phyloP scores from a whole-genome alignment of 305 asterid species.

The Petunia hybrid region DNA sequence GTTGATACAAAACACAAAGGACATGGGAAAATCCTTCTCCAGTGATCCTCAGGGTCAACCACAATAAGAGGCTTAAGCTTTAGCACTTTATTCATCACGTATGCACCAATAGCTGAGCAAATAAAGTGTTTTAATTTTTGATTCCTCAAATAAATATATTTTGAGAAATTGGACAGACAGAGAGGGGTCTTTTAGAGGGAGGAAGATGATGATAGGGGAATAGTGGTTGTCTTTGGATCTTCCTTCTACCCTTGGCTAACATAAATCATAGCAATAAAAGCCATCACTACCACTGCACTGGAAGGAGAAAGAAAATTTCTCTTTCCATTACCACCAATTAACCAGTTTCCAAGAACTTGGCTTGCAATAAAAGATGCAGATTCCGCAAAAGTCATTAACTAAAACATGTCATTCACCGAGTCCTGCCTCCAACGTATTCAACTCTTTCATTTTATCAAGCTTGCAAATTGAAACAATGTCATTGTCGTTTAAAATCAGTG shows the following conservation, averaged over 20 bases:
- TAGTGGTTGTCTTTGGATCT: slow-evolving; percentile 44
- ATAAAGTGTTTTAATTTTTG: slow-evolving; percentile 58
- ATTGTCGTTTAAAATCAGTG: slow-evolving; percentile 90
- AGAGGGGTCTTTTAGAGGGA: too few relatives aligned
- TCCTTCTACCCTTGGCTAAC: slow-evolving; percentile 64
- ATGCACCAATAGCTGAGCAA: slow-evolving; percentile 85
- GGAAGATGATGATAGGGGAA: background rate
- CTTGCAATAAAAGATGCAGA: slow-evolving; percentile 71
- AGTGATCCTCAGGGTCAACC: slow-evolving; percentile 86
- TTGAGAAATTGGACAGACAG: too few relatives aligned
- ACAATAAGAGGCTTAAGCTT: slow-evolving; percentile 81
- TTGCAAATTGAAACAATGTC: slow-evolving; percentile 80
- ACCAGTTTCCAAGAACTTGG: slow-evolving; percentile 73
- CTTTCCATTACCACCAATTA: slow-evolving; percentile 52
- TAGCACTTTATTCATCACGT: slow-evolving; percentile 73
- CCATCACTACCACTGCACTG: slow-evolving; percentile 54
- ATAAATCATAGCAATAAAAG: slow-evolving; percentile 53
- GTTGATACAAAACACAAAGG: slow-evolving; percentile 80
- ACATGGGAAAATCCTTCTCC: slow-evolving; percentile 92
- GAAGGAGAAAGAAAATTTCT: slow-evolving; percentile 50
- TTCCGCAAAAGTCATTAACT: slow-evolving; percentile 79
- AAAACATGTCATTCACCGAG: slow-evolving; percentile 80
- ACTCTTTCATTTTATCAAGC: slow-evolving; percentile 83
- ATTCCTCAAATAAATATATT: too few relatives aligned
- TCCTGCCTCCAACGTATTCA: slow-evolving; percentile 93